Base-by-base conservation (phyloP, 2,329 filamentous ascomycete genomes). In the Hymenoscyphus salicellus region DNA sequence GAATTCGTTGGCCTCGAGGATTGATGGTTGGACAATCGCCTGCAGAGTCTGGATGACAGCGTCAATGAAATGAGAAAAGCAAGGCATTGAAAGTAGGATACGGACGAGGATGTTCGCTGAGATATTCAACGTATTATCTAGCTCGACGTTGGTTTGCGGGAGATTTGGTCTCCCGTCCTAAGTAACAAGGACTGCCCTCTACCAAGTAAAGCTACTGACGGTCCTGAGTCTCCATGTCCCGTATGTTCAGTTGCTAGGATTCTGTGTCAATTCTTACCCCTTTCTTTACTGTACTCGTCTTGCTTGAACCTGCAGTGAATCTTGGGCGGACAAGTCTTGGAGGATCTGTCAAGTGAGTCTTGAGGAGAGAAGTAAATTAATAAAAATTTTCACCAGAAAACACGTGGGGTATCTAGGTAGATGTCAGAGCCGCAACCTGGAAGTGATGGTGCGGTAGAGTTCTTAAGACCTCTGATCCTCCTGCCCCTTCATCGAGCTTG, bases 21-120 rank as follows among this genome's bases (percentile, higher is more conserved):
- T 52, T 10, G n/a, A 16, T 10, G 8, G 46, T 52, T 52, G 46
- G 46, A 52, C 46, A 52, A 52, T 52, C 20, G 11, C 20, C 20
- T 52, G 46, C 46, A 26, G 46, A 52, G 46, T 52, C 10, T 52
- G 46, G 46, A 52, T 52, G 46, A 52, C 46, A 52, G 46, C 46
- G 11, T 52, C 23, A 26, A 52, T 52, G 46, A 52, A 49, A 23
- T 23, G 43, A 20, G 43, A 49, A 36, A 49, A 49, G 43, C 43
- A 46, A 46, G 43, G 43, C 20, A 49, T 26, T 5, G 46, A 52
- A 26, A 38, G 26, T 26, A 14, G 20, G 43, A 26, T 26, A 23
- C 46, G 23, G 46, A 23, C 46, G 46, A 52, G 23, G 20, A 26
- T 26, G 20, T 23, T 52, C 23, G 20, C 5, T 26, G 23, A 52